A percentile compares a stretch with the other conserved stretches of the same genome.
These are phyloP conservation scores for Scutellaria galericulata DNA, from an alignment of 257 asterid genomes.

Conservation along the genomic window DNA sequence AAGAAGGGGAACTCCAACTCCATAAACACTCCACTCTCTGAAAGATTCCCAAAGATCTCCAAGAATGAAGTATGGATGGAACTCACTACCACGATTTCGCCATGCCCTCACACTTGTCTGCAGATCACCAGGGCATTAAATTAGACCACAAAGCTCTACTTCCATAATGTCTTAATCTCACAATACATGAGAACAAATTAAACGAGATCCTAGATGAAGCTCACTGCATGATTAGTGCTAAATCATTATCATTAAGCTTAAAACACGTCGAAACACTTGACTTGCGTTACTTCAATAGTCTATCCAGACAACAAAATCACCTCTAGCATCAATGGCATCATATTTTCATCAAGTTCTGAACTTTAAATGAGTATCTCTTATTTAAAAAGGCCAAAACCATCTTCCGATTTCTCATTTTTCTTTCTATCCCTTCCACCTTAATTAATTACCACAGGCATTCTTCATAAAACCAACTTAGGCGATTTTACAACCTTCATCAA, in stretches of 20 bases:
- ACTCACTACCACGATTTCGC: conserved; percentile 58
- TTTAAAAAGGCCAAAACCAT: not conserved
- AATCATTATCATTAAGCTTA: not conserved
- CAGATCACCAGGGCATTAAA: conserved; percentile 38
- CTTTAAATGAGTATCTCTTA: not conserved
- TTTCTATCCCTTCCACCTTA: not conserved
- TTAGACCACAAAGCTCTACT: not conserved
- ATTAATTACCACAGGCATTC: not conserved
- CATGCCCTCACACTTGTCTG: conserved; percentile 73
- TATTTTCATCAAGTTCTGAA: not conserved
- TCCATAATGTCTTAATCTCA: not conserved
- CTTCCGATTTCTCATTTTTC: not conserved
- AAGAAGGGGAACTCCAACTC: conserved; percentile 89
- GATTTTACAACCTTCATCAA: conserved; percentile 1
- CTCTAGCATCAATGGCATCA: not conserved
- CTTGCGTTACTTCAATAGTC: not conserved
- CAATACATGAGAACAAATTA: not conserved
- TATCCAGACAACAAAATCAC: not conserved
- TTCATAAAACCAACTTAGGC: not conserved
- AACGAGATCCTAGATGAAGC: not conserved
- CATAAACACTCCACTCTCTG: conserved; percentile 96
- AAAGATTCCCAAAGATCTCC: conserved; percentile 97
- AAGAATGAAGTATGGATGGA: conserved; percentile 73
- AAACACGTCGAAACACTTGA: not conserved
- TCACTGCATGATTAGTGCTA: too few species aligned